These are phyloP conservation scores for Perilla frutescens DNA, from an alignment of 257 asterid genomes.

Conservation along the genomic window DNA sequence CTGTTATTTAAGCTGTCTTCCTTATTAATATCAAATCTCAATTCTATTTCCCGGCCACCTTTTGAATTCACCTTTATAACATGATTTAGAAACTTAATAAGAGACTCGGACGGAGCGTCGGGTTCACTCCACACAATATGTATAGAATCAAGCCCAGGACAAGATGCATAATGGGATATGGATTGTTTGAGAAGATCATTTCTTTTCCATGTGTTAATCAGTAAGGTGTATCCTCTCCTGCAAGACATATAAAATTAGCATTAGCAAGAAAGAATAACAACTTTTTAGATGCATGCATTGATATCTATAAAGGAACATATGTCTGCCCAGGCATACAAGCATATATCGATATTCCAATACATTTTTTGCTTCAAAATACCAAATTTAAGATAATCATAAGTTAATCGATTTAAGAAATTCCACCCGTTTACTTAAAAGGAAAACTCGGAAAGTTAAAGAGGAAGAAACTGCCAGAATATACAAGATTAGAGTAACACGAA, in stretches of 20 bases:
- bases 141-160: conserved; percentile 73
- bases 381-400: not conserved
- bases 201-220: conserved; percentile 93
- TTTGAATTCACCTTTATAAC: conserved; percentile 49
- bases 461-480: not conserved
- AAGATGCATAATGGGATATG: conserved; percentile 74
- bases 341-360: not conserved
- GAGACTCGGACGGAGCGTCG: conserved; percentile 70
- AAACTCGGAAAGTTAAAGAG: not conserved
- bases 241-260: conserved; percentile 30
- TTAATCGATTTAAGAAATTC: not conserved
- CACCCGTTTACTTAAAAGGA: not conserved
- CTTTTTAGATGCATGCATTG: not conserved
- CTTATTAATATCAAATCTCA: conserved; percentile 68
- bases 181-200: conserved; percentile 79
- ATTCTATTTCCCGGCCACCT: conserved; percentile 56
- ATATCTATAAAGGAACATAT: not conserved
- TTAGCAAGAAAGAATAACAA: conserved; percentile 10
- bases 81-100: conserved; percentile 54
- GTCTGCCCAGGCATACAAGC: not conserved
- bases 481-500: not conserved
- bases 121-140: conserved; percentile 91
- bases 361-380: not conserved
- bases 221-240: conserved; percentile 78
- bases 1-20: conserved; percentile 92